Evolutionary conservation across 345 rosid genomes (phyloP).

Genomic region (Populus simonii): DNA sequence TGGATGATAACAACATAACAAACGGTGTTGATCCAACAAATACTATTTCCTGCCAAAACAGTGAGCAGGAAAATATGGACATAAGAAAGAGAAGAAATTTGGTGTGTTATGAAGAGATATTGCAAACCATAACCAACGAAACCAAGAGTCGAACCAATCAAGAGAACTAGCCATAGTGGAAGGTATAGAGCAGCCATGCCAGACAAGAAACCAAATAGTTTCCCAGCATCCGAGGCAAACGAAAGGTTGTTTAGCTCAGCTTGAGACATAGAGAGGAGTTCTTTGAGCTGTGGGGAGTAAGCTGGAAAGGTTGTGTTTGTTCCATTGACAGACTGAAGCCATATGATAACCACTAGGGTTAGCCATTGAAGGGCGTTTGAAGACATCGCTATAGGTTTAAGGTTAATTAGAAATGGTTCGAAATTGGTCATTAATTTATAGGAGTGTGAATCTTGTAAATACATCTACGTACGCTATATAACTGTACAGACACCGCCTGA

Average conservation of each 20-base stretch:
- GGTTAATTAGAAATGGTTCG: background rate
- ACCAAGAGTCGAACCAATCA: constrained; percentile 63
- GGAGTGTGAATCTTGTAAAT: background rate
- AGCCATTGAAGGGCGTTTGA: constrained; percentile 55
- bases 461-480: background rate
- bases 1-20: constrained; percentile 51
- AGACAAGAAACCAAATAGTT: constrained; percentile 76
- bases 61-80: constrained; percentile 54
- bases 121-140: constrained; percentile 75
- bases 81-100: constrained; percentile 49
- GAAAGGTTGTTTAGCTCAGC: constrained; percentile 79
- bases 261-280: constrained; percentile 67
- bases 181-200: constrained; percentile 76
- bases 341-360: constrained; percentile 63
- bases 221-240: constrained; percentile 90
- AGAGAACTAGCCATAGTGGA: constrained; percentile 72
- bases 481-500: no score
- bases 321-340: constrained; percentile 80
- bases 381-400: constrained; percentile 20
- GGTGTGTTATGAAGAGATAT: constrained; percentile 53
- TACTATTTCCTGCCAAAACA: constrained; percentile 79
- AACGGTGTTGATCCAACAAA: constrained; percentile 96
- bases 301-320: constrained; percentile 86
- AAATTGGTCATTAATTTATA: background rate
- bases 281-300: constrained; percentile 82